Evolutionary conservation across 2,329 filamentous ascomycete species (phyloP).

Genomic region (Monosporascus sp.): DNA sequence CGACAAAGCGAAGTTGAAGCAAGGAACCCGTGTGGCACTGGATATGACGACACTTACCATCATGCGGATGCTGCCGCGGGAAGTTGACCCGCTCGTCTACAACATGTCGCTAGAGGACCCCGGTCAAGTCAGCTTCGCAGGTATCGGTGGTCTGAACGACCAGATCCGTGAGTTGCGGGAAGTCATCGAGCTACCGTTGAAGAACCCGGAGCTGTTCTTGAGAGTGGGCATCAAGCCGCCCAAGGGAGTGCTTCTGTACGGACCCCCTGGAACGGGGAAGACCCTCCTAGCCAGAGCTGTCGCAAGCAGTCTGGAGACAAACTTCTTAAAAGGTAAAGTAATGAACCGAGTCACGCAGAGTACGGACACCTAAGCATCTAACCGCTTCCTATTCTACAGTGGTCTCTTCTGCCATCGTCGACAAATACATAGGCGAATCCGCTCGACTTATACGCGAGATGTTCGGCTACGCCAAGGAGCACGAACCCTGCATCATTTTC

Average conservation of each 20-base stretch:
- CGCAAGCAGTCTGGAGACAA: conserved; percentile 93
- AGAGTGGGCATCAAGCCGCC: conserved; percentile 98
- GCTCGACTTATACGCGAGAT: conserved; percentile 96
- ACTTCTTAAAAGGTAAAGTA: conserved; percentile 84
- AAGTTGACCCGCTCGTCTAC: conserved; percentile 97
- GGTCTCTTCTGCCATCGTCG: conserved; percentile 96
- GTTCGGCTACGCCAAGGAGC: conserved; percentile 99
- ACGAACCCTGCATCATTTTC: conserved; percentile 99
- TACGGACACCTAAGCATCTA: not conserved
- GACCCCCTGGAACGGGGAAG: conserved; percentile 94
- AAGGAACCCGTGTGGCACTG: conserved; percentile 93
- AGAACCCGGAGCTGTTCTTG: conserved; percentile 96
- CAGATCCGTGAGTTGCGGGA: conserved; percentile 96
- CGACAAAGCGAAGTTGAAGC: conserved; percentile 94
- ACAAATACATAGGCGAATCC: conserved; percentile 99
- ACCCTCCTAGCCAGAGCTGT: conserved; percentile 91
- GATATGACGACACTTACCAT: conserved; percentile 99
- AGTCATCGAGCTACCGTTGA: conserved; percentile 94
- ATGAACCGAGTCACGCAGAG: not conserved
- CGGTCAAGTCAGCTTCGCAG: conserved; percentile 94
- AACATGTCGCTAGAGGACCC: conserved; percentile 99
- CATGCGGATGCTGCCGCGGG: conserved; percentile 98
- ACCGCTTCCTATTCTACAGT: conserved; percentile 47
- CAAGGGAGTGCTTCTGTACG: conserved; percentile 94
- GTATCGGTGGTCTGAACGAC: conserved; percentile 95